Percentiles rank a stretch among this genome's conserved stretches.
phyloP scores from a whole-genome alignment of 805 yeast species.

The Pichia gijzeniarum region DNA sequence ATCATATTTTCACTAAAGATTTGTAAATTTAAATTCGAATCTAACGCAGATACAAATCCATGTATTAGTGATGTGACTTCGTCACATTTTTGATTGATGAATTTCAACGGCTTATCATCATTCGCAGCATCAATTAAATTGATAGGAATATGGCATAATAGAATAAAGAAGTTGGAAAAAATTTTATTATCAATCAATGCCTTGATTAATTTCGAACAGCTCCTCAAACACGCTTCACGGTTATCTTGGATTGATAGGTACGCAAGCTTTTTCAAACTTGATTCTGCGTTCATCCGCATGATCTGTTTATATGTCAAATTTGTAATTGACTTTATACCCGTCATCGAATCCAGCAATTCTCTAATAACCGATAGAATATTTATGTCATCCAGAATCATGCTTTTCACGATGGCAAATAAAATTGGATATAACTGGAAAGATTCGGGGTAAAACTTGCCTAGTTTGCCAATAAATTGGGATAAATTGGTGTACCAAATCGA shows the following conservation, averaged over 20 bases:
- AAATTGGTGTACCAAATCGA: slow-evolving; percentile 83
- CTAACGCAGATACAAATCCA: slow-evolving; percentile 53
- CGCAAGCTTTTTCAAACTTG: slow-evolving; percentile 47
- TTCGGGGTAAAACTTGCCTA: slow-evolving; percentile 48
- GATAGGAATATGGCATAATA: slow-evolving; percentile 46
- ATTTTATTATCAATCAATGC: slow-evolving; percentile 38
- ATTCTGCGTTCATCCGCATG: slow-evolving; percentile 57
- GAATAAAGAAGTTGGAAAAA: slow-evolving; percentile 58
- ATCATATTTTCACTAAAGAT: slow-evolving; percentile 31
- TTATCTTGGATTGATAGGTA: slow-evolving; percentile 53
- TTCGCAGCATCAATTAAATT: slow-evolving; percentile 29
- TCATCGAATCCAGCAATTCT: slow-evolving; percentile 64
- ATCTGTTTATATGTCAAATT: slow-evolving; percentile 65
- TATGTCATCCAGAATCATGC: slow-evolving; percentile 52
- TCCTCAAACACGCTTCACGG: slow-evolving; percentile 39
- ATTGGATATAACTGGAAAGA: slow-evolving; percentile 58
- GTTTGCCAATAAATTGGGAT: slow-evolving; percentile 69
- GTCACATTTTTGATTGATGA: slow-evolving; percentile 65
- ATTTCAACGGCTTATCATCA: slow-evolving; percentile 53
- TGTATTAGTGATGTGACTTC: slow-evolving; percentile 63
- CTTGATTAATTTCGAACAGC: slow-evolving; percentile 47
- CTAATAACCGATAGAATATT: slow-evolving; percentile 58
- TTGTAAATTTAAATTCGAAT: slow-evolving; percentile 39
- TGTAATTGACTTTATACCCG: slow-evolving; percentile 67
- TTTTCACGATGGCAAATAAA: slow-evolving; percentile 51